Evolutionary conservation across 2,329 filamentous ascomycete genomes (phyloP), one percentile per base, ranked within the genome.

Genomic region (Calonectria ilicicola): DNA sequence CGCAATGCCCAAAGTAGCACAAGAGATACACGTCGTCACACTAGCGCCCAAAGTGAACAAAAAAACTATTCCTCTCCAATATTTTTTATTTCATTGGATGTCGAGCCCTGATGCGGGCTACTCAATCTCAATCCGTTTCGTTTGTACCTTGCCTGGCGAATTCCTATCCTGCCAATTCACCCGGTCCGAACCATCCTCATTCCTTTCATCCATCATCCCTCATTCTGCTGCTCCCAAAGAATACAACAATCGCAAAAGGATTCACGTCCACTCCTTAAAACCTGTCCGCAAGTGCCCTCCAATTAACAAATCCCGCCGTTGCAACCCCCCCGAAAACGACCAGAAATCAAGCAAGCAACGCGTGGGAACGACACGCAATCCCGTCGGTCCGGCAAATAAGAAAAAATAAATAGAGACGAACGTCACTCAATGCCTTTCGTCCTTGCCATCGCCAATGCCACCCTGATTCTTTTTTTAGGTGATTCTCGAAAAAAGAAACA

Each of bases 401-500:
- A 74, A 69, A 74, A 72, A 72, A 68, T 74, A 75, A 74, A 74
- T 72, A 75, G 75, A 80, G 64, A 71, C 64, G 64, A 66, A 53
- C 32, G 32, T 44, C 53, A 46, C 51, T 63, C 65, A 65, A 47
- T 58, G 32, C 51, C 66, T 58, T 69, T 74, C 72, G 53, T 74
- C 51, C 62, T 69, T 69, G 63, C 58, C 70, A 58, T 69, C 64
- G 70, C 66, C 70, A 65, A 72, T 72, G 77, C 80, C 80, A 75
- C 77, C 80, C 79, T 81, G 79, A 78, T 80, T 80, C 77, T 75
- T 77, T 81, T 77, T 77, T 44, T 44, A 79, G 78, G 78, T 78
- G 77, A 78, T 80, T 83, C 77, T 81, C 77, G 73, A 78, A 76
- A 78, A 80, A 76, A 78, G 76, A 80, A 79, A 82, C 81, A 82